Conservation (phyloP, 1,139 yeast species). For the Magnusiomyces suaveolens region DNA sequence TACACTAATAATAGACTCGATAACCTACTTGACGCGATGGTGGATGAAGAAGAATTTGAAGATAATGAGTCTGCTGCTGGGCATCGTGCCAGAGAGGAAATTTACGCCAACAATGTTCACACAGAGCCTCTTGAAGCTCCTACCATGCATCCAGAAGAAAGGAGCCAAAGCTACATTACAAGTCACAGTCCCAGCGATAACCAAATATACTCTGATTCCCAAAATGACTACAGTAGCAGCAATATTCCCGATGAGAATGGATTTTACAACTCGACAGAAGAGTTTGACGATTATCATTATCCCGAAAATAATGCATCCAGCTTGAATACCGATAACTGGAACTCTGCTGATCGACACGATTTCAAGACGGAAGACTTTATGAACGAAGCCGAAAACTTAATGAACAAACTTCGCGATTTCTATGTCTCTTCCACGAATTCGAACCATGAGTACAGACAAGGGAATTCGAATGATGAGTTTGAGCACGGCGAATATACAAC, state of each 20-base stretch:
- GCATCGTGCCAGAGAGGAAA: not conserved
- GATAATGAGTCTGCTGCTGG: slow-evolving; percentile 2
- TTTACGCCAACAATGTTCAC: not conserved
- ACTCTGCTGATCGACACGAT: slow-evolving; percentile 12
- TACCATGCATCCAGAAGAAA: not conserved
- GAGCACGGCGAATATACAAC: slow-evolving; percentile 4
- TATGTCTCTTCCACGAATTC: not conserved
- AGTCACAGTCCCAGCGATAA: not conserved
- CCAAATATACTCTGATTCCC: not conserved
- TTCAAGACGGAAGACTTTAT: slow-evolving; percentile 14
- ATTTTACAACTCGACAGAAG: not conserved
- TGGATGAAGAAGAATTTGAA: not conserved
- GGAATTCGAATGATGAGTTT: not conserved
- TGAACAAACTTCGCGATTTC: slow-evolving; percentile 7
- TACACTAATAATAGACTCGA: slow-evolving; percentile 12
- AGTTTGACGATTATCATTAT: not conserved
- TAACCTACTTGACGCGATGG: slow-evolving; percentile 8
- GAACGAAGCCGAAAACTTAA: slow-evolving; percentile 12
- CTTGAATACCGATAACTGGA: slow-evolving; percentile 2
- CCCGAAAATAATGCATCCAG: not conserved
- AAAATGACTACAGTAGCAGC: not conserved
- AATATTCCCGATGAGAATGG: not conserved
- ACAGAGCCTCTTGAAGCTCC: not conserved
- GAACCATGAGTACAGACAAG: not conserved
- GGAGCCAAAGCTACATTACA: not conserved